A percentile compares a stretch with the other conserved stretches of the same genome.
phyloP scores from a whole-genome alignment of 192 early-diverging fungal species.

The Podila minutissima region DNA sequence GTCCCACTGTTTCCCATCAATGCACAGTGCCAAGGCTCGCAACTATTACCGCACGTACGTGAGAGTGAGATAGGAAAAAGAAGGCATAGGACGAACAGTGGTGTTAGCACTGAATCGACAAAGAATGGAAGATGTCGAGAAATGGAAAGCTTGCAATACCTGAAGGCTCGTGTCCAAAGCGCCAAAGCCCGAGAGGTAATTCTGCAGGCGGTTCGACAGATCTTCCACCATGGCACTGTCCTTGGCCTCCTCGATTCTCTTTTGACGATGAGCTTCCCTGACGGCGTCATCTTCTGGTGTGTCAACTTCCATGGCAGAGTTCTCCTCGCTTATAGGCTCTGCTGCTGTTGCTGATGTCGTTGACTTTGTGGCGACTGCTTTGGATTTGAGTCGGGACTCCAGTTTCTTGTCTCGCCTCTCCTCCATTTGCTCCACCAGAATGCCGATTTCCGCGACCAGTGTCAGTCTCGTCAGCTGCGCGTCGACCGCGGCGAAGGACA shows the following conservation, averaged over 20 bases:
- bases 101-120: background rate
- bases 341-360: background rate
- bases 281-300: background rate
- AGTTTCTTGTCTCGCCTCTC: background rate
- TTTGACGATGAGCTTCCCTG: background rate
- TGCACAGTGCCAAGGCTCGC: constrained; percentile 28
- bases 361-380: background rate
- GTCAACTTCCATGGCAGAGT: constrained; percentile 14
- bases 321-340: background rate
- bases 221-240: constrained; percentile 15
- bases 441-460: background rate
- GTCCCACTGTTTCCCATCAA: constrained; percentile 32
- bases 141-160: background rate
- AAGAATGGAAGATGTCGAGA: background rate
- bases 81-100: no score
- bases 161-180: constrained; percentile 28
- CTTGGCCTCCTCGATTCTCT: constrained; percentile 7
- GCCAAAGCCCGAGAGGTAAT: constrained; percentile 16
- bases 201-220: constrained; percentile 13
- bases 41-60: background rate
- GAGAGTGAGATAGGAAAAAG: background rate
- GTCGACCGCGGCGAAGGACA: background rate
- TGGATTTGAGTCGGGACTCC: background rate
- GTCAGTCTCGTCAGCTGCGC: background rate
- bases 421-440: background rate